Evolutionary conservation across 148 eudicot genomes (phyloP), one percentile per base, ranked within the genome.

Genomic region (Dianthus caryophyllus): DNA sequence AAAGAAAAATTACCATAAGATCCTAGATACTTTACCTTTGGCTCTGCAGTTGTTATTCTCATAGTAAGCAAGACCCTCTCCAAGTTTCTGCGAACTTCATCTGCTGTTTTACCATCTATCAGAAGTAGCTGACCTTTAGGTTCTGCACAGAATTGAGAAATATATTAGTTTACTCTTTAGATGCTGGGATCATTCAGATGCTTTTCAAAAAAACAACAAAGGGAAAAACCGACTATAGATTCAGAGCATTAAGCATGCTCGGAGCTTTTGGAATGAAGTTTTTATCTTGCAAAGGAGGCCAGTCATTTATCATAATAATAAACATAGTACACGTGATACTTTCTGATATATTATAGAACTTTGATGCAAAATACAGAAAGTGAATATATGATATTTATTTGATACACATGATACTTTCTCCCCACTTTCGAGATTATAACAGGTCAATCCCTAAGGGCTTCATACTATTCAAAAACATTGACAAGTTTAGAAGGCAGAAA

Each of bases 81-180:
- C 51, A 95, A 84, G 82, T 83, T 90, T 83, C 86, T 79, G 58
- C 81, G 76, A 48, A 95, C 93, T 75, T 90, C 99, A 81, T 95
- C 99, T 66, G 79, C 84, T 18, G 96, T 90, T 81, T 85, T 95
- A 5, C 99, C 99, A 85, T 88, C 86, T 71, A 95, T 82, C 74
- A 85, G 74, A 60, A 95, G 82, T 60, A 95, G 84, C 84, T 88
- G 99, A 56, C 99, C 97, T 84, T 90, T 88, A 64, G 99, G 99
- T 73, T 90, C 99, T 95, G 97, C 76, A 69, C 49, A 71, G 24
- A 59, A 43, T 15, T 54, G 10, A 41, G 26, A 15, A 72, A 46
- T 27, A 22, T 15, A 72, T 8, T 33, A 46, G 20, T 27, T 39
- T 29, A 24, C 12, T 11, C 60, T 36, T 12, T 43, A 33, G 13